Evolutionary conservation across 495 filamentous ascomycete genomes (phyloP).

Genomic region (Chaetomium tenue): DNA sequence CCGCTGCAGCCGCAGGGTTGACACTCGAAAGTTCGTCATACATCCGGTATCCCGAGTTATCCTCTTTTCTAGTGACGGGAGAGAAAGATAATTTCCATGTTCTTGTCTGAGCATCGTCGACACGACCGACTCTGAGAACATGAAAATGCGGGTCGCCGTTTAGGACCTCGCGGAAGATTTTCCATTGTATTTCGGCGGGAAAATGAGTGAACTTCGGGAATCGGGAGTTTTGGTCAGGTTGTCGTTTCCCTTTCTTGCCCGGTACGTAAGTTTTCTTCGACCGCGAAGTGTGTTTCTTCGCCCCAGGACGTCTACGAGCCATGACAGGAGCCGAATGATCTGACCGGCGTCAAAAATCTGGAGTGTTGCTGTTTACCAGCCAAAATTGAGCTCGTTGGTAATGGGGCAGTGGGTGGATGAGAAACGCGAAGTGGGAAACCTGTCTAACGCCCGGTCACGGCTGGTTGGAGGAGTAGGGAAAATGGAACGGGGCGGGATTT

Average conservation of each 20-base stretch:
- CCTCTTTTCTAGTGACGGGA: not conserved
- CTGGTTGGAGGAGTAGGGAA: too few species aligned
- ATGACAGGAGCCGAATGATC: not conserved
- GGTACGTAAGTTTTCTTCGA: not conserved
- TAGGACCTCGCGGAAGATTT: conserved; percentile 24
- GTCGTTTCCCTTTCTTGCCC: not conserved
- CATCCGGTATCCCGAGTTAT: conserved; percentile 17
- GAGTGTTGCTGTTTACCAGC: not conserved
- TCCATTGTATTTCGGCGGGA: conserved; percentile 20
- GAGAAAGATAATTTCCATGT: not conserved
- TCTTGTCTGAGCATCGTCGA: not conserved
- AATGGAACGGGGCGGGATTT: too few species aligned
- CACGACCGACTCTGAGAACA: not conserved
- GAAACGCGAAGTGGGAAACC: not conserved
- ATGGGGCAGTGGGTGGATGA: not conserved
- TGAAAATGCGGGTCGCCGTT: conserved; percentile 25
- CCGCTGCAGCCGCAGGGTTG: not conserved
- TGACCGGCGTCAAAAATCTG: not conserved
- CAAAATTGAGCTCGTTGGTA: too few species aligned
- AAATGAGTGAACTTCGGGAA: conserved; percentile 6
- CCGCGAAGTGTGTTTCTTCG: not conserved
- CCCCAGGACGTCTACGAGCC: not conserved
- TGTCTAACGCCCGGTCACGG: too few species aligned
- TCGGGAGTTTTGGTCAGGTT: not conserved
- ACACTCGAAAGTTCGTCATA: not conserved